Conservation (phyloP, 164 flowering plant genomes). For the Chimonanthus praecox region DNA sequence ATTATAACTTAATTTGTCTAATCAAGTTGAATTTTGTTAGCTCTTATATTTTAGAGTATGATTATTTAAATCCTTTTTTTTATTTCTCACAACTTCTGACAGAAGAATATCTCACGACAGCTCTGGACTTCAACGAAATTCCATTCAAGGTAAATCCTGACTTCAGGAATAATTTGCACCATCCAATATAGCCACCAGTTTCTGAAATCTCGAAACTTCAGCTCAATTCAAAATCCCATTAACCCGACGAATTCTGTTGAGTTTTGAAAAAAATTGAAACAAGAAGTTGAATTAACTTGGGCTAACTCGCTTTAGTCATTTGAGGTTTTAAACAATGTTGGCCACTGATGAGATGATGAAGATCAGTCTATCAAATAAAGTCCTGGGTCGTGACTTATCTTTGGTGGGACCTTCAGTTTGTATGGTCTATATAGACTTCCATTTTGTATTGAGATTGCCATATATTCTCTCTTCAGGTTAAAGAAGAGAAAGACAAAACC, state of each 20-base stretch:
- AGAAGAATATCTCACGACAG: not conserved
- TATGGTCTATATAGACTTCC: not conserved
- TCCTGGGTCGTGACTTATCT: not conserved
- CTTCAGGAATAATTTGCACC: not conserved
- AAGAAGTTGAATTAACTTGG: no score
- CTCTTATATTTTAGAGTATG: no score
- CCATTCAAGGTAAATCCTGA: not conserved
- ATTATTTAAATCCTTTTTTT: no score
- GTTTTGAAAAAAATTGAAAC: no score
- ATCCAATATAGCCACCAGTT: no score
- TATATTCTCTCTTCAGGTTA: not conserved
- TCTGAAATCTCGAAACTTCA: no score
- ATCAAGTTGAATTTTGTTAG: no score
- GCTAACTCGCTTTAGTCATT: no score
- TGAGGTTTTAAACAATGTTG: no score
- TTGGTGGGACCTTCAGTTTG: not conserved
- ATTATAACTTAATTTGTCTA: no score
- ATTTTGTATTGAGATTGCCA: not conserved
- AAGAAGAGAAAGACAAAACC: not conserved
- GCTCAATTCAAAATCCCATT: no score
- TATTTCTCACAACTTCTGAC: not conserved
- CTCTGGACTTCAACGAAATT: conserved; percentile 1
- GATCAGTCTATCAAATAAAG: not conserved
- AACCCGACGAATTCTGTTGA: not conserved
- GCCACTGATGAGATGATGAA: no score